These are phyloP conservation scores for Ustilago trichophora DNA, from an alignment of 1,284 basidiomycete species.

Conservation along the genomic window DNA sequence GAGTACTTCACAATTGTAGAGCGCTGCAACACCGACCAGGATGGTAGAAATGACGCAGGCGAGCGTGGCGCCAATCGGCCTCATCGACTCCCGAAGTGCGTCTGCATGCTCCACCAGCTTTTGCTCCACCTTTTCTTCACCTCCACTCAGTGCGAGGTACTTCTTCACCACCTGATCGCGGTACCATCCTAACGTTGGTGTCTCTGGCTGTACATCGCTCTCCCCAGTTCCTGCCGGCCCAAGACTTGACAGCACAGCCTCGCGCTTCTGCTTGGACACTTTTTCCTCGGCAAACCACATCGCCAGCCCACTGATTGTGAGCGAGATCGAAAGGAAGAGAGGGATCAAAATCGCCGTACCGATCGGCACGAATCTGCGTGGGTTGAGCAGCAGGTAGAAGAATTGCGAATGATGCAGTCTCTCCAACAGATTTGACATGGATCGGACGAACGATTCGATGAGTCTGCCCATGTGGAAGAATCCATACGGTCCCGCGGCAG, in stretches of 20 bases:
- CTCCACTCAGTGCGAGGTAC: neutral
- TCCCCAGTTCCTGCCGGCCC: neutral
- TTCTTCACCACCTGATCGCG: slow-evolving; percentile 13
- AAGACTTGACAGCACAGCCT: slow-evolving; percentile 5
- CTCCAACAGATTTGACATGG: slow-evolving; percentile 65
- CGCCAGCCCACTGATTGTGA: slow-evolving; percentile 54
- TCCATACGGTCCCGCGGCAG: slow-evolving; percentile 89
- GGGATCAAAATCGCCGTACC: slow-evolving; percentile 54
- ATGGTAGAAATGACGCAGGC: slow-evolving; percentile 13
- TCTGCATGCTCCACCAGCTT: slow-evolving; percentile 2
- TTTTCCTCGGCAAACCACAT: slow-evolving; percentile 31
- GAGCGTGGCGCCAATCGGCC: slow-evolving; percentile 12
- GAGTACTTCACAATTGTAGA: slow-evolving; percentile 3
- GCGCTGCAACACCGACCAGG: neutral
- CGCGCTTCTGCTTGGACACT: slow-evolving; percentile 17
- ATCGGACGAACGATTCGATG: slow-evolving; percentile 52
- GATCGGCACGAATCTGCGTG: slow-evolving; percentile 56
- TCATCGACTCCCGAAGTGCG: slow-evolving; percentile 16
- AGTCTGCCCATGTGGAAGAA: slow-evolving; percentile 84
- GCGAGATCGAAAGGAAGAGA: slow-evolving; percentile 50
- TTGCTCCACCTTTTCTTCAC: neutral
- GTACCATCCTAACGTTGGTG: slow-evolving; percentile 27
- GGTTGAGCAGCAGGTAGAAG: slow-evolving; percentile 60
- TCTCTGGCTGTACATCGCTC: slow-evolving; percentile 24
- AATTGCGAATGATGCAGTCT: slow-evolving; percentile 66